These are phyloP conservation scores for Gnomoniopsis sp. DNA, from an alignment of 2,329 filamentous ascomycete species.

Conservation along the genomic window DNA sequence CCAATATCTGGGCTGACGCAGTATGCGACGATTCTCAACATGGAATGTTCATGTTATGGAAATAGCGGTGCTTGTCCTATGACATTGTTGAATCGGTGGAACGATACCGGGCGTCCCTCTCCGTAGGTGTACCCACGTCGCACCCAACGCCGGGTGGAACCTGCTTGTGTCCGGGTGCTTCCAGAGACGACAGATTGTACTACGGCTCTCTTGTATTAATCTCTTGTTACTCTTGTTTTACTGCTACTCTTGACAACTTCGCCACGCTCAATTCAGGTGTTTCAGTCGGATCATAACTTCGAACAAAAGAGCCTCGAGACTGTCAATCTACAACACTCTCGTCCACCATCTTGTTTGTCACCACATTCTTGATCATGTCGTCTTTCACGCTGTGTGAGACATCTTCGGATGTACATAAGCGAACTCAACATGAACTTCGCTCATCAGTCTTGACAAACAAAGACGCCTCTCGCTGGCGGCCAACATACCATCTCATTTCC, in stretches of 20 bases:
- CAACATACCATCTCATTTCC: constrained; percentile 22
- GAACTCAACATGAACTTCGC: not conserved
- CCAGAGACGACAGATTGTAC: not conserved
- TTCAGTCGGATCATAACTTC: not conserved
- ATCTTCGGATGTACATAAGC: not conserved
- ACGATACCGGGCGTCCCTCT: not conserved
- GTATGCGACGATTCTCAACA: not conserved
- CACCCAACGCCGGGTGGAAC: not conserved
- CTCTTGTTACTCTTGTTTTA: not conserved
- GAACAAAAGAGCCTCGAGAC: not conserved
- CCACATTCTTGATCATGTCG: not conserved
- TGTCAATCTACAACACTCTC: not conserved
- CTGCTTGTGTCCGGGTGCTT: not conserved
- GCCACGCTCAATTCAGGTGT: not conserved
- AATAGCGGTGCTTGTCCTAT: not conserved
- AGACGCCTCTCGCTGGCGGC: constrained; percentile 11
- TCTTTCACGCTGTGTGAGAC: not conserved
- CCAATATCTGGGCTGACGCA: not conserved
- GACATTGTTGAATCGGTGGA: not conserved
- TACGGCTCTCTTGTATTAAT: not conserved
- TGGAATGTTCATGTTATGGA: not conserved
- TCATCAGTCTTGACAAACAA: not conserved
- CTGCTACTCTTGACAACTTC: not conserved
- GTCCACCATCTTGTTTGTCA: not conserved
- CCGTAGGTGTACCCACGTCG: not conserved